Evolutionary conservation across 2,329 filamentous ascomycete species (phyloP).

Genomic region (Decorospora gaudefroyi): DNA sequence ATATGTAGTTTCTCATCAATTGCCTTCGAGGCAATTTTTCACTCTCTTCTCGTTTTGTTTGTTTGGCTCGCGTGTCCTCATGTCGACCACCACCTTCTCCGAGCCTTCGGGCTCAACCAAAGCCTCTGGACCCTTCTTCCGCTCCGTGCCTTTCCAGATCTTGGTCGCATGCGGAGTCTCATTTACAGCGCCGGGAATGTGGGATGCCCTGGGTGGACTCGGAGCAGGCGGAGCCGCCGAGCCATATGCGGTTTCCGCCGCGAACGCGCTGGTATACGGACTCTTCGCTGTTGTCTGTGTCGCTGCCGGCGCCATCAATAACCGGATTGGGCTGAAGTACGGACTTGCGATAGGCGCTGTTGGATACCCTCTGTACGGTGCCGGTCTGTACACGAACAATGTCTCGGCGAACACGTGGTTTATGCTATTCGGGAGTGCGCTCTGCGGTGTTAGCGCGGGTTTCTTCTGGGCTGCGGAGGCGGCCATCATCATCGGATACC

Average conservation of each 20-base stretch:
- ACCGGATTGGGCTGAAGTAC: conserved; percentile 43
- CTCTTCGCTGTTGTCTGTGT: conserved; percentile 42
- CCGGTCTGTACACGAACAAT: conserved; percentile 50
- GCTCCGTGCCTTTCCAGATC: conserved; percentile 43
- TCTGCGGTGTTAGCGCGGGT: conserved; percentile 49
- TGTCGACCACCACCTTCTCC: conserved; percentile 17
- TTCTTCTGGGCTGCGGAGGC: conserved; percentile 53
- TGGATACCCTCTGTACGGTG: conserved; percentile 50
- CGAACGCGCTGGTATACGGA: conserved; percentile 43
- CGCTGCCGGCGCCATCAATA: conserved; percentile 45
- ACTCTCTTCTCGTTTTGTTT: neutral
- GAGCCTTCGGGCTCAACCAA: conserved; percentile 21
- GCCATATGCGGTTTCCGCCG: conserved; percentile 41
- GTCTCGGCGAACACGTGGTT: conserved; percentile 48
- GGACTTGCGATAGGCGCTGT: conserved; percentile 51
- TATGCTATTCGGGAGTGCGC: conserved; percentile 46
- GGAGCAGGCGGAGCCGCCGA: conserved; percentile 44
- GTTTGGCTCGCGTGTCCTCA: conserved; percentile 3
- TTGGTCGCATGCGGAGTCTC: conserved; percentile 42
- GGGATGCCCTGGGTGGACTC: conserved; percentile 42
- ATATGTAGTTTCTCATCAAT: conserved; percentile 10
- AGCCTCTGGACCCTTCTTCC: conserved; percentile 31
- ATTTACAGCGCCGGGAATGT: conserved; percentile 45
- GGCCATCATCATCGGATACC: conserved; percentile 51
- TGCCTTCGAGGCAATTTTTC: neutral